Conservation (phyloP, 495 filamentous ascomycete genomes). For the Talaromyces trachyspermus region DNA sequence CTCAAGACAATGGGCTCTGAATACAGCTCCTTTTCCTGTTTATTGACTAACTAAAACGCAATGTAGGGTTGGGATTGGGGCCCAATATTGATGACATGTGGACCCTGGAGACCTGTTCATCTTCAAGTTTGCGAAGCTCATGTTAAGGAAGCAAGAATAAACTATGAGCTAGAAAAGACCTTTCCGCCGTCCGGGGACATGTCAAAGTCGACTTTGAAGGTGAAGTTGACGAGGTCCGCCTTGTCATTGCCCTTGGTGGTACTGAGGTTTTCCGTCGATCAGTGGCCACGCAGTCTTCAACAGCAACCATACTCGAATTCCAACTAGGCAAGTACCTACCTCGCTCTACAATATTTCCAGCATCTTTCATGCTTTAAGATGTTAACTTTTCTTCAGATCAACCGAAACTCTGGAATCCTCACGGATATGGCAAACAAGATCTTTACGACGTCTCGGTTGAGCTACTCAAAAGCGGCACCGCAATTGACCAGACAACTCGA, state of each 20-base stretch:
- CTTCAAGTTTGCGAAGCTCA: conserved; percentile 64
- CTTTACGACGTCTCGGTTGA: conserved; percentile 60
- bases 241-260: conserved; percentile 45
- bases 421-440: conserved; percentile 67
- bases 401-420: conserved; percentile 73
- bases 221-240: conserved; percentile 33
- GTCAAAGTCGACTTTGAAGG: conserved; percentile 55
- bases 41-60: background rate
- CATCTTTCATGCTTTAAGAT: too few relatives aligned
- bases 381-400: conserved; percentile 47
- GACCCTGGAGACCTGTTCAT: conserved; percentile 70
- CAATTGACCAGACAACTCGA: conserved; percentile 50
- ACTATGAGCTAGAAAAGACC: conserved; percentile 36
- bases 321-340: conserved; percentile 15
- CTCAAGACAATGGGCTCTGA: too few relatives aligned
- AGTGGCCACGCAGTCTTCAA: background rate
- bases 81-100: conserved; percentile 67
- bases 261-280: conserved; percentile 11
- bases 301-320: background rate
- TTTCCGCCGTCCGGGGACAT: conserved; percentile 46
- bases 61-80: conserved; percentile 85
- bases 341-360: conserved; percentile 14
- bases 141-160: conserved; percentile 55
- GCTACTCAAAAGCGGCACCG: conserved; percentile 35
- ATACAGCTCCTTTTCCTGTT: too few relatives aligned